Evolutionary conservation across 208 protist species (phyloP), one percentile per base, ranked within the genome.

Genomic region (Kentomonas sorsogonicus): DNA sequence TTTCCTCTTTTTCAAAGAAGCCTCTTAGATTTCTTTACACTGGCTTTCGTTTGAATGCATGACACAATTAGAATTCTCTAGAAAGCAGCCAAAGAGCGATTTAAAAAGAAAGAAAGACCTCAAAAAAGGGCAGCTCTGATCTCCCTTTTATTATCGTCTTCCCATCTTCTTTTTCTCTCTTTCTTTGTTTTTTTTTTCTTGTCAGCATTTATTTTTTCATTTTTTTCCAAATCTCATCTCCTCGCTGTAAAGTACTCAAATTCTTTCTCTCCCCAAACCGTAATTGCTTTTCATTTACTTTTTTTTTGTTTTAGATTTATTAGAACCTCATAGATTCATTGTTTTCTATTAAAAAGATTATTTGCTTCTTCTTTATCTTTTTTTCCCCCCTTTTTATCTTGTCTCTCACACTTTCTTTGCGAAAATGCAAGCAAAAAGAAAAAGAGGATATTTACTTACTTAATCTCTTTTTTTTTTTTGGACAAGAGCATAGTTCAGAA

Each of bases 121-220:
- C 47, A 29, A 20, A 15, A 36, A 33, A 53, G 5, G 13, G 15
- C 13, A 20, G 26, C 22, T 10, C 38, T 18, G 38, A n/a, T n/a
- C n/a, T n/a, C n/a, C n/a, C n/a, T n/a, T n/a, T n/a, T n/a, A n/a
- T n/a, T n/a, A n/a, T n/a, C n/a, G n/a, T n/a, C n/a, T n/a, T n/a
- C n/a, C 13, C 13, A 18, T 41, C 16, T 18, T 18, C 38, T 53
- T 9, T 27, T 51, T 50, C 46, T 57, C 29, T 66, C 13, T 43
- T 52, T 51, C 43, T 6, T 20, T 15, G 7, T 43, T 30, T 46
- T 15, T 46, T 47, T 51, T 57, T 48, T n/a, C 26, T 20, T 47
- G 18, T 47, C 7, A 20, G 26, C 10, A 18, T 22, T 20, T 47
- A 9, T 20, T 23, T n/a, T n/a, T n/a, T n/a, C n/a, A n/a, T n/a